Base-by-base conservation (phyloP, 352 stramenopile genomes). In the Phytophthora pinifolia region DNA sequence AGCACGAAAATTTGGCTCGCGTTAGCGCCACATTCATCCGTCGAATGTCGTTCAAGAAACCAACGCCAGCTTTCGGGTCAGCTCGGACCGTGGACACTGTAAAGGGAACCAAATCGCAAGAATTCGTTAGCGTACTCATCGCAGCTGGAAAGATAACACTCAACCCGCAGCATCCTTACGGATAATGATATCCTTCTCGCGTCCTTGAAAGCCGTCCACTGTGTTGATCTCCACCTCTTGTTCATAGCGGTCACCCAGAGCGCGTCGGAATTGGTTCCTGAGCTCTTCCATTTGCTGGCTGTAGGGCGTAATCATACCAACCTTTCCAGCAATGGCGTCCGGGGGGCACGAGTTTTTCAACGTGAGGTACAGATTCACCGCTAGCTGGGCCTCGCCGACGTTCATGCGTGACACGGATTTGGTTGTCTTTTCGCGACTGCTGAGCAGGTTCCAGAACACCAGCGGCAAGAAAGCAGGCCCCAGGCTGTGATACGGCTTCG, bases 141-240 rank as follows among this genome's bases (percentile, higher is more conserved):
- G 25, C 25, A 29, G 8, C 25, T 9, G 25, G 8, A 29, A 30
- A 56, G 5, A 27, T 1, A 32, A 10, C 20, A 17, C 12, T 35
- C 38, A 35, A 43, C n/a, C 7, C 25, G 27, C 4, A 45, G 35
- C 14, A 34, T 17, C 88, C 79, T 35, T 80, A 94, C 85, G 54
- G 48, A 96, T 95, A 62, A 96, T 96, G 56, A 96, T 92, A 51
- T 96, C 87, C 62, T 96, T 96, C 36, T 96, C 86, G 33, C 86
- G 76, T n/a, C 88, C 90, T 63, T 97, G 90, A 46, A 97, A 96
- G 4, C 89, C 91, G 36, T 97, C 90, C 32, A 97, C 89, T 3
- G 88, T 97, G 55, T 96, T 97, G 68, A 97, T 89, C 67, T 97
- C 90, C 2, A 97, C 80, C 41, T 95, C 86, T 61, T 83, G 64